Percentiles rank a stretch among this genome's conserved stretches.
These are phyloP conservation scores for Ogataea pilisensis DNA, from an alignment of 805 yeast species.

Conservation along the genomic window DNA sequence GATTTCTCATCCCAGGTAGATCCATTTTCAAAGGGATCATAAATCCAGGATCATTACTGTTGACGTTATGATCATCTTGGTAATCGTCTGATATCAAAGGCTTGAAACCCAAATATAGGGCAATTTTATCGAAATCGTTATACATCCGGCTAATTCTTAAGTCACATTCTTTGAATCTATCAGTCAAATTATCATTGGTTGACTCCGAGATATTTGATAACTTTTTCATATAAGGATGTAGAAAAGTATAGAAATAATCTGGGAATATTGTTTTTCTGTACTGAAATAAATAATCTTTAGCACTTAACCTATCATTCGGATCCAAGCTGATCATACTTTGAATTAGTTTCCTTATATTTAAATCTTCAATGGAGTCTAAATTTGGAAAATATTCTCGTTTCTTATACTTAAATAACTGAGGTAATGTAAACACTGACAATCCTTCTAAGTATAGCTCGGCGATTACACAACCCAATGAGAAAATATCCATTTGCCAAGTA, in stretches of 20 bases:
- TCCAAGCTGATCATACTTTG: conserved; percentile 58
- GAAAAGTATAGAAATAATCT: conserved; percentile 57
- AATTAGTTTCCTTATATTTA: conserved; percentile 50
- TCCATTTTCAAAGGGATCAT: conserved; percentile 40
- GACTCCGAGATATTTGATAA: conserved; percentile 23
- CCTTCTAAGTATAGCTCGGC: conserved; percentile 90
- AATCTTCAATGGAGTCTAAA: conserved; percentile 50
- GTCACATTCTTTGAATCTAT: conserved; percentile 42
- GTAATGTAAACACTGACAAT: conserved; percentile 75
- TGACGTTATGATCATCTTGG: too few relatives aligned
- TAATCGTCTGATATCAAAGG: conserved; percentile 18
- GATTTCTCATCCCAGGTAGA: conserved; percentile 49
- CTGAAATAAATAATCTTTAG: conserved; percentile 47
- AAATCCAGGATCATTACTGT: conserved; percentile 10
- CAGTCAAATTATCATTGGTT: conserved; percentile 10
- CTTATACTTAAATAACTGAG: conserved; percentile 82
- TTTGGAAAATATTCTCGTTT: conserved; percentile 65
- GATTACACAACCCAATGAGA: conserved; percentile 80
- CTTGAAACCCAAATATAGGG: conserved; percentile 37
- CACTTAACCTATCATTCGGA: conserved; percentile 56
- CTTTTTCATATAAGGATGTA: conserved; percentile 61
- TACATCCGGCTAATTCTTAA: conserved; percentile 57
- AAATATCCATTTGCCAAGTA: conserved; percentile 72
- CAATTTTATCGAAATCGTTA: conserved; percentile 50
- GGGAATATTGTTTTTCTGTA: conserved; percentile 60